These are phyloP conservation scores for Pelargonium nanum DNA, from an alignment of 345 rosid species.

Conservation along the genomic window DNA sequence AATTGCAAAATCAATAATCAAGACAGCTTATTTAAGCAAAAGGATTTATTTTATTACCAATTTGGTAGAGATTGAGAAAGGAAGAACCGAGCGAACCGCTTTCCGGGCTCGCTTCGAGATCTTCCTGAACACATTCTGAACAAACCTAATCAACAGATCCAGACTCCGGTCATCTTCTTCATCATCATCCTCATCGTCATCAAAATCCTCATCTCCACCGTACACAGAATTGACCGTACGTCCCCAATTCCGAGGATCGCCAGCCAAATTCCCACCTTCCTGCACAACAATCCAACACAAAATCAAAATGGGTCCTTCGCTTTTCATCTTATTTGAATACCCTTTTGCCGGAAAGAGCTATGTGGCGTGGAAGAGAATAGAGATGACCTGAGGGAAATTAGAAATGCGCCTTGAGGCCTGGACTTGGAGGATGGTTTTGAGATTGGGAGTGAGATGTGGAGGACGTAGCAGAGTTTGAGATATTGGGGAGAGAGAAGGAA, in stretches of 20 bases:
- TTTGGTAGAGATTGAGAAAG: constrained; percentile 48
- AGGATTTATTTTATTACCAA: constrained; percentile 36
- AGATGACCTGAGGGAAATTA: constrained; percentile 12
- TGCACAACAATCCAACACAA: background rate
- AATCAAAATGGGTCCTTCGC: background rate
- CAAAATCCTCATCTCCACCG: constrained; percentile 12
- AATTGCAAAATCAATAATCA: background rate
- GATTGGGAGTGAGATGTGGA: constrained; percentile 13
- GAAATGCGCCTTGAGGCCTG: constrained; percentile 7
- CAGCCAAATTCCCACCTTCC: constrained; percentile 31
- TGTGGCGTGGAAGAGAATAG: too few relatives aligned
- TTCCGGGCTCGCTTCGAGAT: constrained; percentile 64
- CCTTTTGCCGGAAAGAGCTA: background rate
- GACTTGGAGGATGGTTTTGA: constrained; percentile 5
- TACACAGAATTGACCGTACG: constrained; percentile 46
- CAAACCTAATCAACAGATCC: constrained; percentile 62
- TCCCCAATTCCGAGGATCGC: constrained; percentile 60
- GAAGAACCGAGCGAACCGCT: constrained; percentile 80
- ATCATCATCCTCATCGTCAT: constrained; percentile 44
- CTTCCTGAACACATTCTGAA: constrained; percentile 61
- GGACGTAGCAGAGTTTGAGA: constrained; percentile 13
- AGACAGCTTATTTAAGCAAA: background rate
- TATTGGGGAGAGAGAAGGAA: constrained; percentile 11
- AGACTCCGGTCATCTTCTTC: constrained; percentile 80
- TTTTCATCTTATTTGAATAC: background rate